phyloP scores from a whole-genome alignment of 352 stramenopile genomes.

The Pythium sukuiense region DNA sequence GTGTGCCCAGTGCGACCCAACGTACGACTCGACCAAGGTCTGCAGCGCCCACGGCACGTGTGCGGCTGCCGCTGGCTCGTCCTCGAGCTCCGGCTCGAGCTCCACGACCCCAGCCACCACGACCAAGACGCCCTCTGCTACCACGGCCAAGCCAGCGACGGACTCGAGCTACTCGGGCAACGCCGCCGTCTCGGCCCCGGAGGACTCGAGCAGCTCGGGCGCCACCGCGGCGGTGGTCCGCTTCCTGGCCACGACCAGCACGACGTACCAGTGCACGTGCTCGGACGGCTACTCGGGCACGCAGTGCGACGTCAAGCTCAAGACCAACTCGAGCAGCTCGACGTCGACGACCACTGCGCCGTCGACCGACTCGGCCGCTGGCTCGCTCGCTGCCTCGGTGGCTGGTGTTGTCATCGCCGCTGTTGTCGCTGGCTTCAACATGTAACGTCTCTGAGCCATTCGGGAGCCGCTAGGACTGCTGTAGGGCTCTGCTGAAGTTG shows the following conservation, averaged over 20 bases:
- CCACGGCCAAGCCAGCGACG: background rate
- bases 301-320: constrained; percentile 1
- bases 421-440: background rate
- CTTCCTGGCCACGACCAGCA: background rate
- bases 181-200: background rate
- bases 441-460: background rate
- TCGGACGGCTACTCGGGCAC: background rate
- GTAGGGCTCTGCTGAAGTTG: background rate
- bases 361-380: background rate
- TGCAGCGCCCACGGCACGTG: constrained; percentile 67
- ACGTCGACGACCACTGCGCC: background rate
- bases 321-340: background rate
- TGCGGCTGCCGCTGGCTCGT: constrained; percentile 8
- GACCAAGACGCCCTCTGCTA: background rate
- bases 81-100: background rate
- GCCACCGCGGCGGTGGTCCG: background rate
- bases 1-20: constrained; percentile 66
- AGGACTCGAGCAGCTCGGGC: background rate
- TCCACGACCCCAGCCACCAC: background rate
- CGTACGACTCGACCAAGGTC: constrained; percentile 36
- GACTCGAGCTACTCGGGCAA: constrained; percentile 2
- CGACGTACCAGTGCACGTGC: background rate
- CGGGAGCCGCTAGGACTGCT: background rate
- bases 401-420: background rate
- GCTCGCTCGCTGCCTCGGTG: background rate